Evolutionary conservation across 2,329 filamentous ascomycete species (phyloP).

Genomic region (Cryphonectria parasitica): DNA sequence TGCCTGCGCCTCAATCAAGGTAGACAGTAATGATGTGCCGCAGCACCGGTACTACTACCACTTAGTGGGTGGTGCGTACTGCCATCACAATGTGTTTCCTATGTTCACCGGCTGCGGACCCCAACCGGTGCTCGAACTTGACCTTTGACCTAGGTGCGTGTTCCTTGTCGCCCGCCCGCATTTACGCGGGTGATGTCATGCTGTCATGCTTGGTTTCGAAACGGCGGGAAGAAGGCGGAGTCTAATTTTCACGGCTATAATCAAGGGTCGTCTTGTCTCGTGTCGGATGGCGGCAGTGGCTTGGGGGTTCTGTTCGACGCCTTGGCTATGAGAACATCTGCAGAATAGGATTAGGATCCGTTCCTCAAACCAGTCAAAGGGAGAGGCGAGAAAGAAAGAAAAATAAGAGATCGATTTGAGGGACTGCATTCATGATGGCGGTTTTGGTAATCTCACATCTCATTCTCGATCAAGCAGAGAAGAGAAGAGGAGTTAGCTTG

Average conservation of each 20-base stretch:
- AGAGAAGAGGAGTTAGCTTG: background rate
- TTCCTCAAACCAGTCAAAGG: background rate
- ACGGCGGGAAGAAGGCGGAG: conserved; percentile 10
- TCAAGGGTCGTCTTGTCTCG: background rate
- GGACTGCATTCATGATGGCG: background rate
- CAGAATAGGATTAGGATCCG: background rate
- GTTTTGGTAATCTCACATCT: background rate
- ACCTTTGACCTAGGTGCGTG: background rate
- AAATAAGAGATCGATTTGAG: background rate
- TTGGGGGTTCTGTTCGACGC: background rate
- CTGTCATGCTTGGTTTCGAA: background rate
- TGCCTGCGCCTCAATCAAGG: conserved; percentile 1
- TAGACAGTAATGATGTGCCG: background rate
- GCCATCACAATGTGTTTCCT: too few species aligned
- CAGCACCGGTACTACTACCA: background rate
- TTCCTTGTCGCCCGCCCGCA: conserved; percentile 2
- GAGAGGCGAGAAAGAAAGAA: background rate
- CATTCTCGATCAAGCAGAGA: background rate
- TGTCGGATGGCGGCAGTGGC: background rate
- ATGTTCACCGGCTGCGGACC: background rate
- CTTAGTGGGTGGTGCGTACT: background rate
- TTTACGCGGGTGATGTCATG: conserved; percentile 22
- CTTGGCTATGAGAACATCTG: background rate
- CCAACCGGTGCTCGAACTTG: conserved; percentile 5
- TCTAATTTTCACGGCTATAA: background rate